Conservation (phyloP, 2,329 filamentous ascomycete genomes). For the Periglandula ipomoeae region DNA sequence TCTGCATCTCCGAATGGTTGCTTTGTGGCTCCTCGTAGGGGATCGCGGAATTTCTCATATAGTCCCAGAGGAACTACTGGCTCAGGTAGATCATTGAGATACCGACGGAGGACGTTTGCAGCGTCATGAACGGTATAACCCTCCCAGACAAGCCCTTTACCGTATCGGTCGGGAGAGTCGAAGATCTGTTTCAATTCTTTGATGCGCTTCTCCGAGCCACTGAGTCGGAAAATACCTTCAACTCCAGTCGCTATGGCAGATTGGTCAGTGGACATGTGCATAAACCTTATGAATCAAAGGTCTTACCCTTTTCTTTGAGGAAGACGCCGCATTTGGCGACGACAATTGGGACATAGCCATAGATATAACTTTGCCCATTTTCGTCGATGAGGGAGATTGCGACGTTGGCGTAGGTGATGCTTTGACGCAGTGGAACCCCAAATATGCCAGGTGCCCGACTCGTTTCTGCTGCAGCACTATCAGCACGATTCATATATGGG, state of each 20-base stretch:
- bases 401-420: conserved; percentile 95
- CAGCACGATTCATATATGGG: too few relatives aligned
- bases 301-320: conserved; percentile 86
- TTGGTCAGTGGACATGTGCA: conserved; percentile 11
- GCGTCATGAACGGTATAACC: conserved; percentile 98
- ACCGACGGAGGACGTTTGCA: conserved; percentile 88
- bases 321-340: conserved; percentile 98
- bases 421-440: conserved; percentile 83
- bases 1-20: conserved; percentile 64
- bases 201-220: conserved; percentile 94
- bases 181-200: conserved; percentile 91
- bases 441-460: conserved; percentile 68
- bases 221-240: conserved; percentile 93
- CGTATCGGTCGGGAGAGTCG: conserved; percentile 89
- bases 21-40: conserved; percentile 62
- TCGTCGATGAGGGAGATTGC: conserved; percentile 94
- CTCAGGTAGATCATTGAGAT: conserved; percentile 92
- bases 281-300: background rate
- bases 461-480: conserved; percentile 26
- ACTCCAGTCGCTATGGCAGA: conserved; percentile 68
- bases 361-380: conserved; percentile 90
- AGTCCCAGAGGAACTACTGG: conserved; percentile 92
- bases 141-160: conserved; percentile 93
- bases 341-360: conserved; percentile 96
- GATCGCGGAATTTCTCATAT: conserved; percentile 84